Conservation (phyloP, 257 asterid species). For the Penstemon eatonii region DNA sequence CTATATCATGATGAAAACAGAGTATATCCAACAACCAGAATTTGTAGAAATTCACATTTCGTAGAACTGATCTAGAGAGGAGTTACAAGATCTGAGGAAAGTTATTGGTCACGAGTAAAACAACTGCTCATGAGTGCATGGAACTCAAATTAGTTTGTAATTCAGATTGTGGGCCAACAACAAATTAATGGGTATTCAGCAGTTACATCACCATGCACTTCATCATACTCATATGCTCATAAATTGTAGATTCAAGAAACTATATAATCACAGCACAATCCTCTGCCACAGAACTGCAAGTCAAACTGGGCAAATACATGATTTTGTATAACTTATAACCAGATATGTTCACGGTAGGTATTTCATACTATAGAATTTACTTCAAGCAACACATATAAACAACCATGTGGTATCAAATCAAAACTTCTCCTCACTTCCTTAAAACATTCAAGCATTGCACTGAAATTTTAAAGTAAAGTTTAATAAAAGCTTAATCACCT, state of each 20-base stretch:
- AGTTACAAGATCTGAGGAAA: too few relatives aligned
- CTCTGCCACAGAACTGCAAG: conserved; percentile 1
- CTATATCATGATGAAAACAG: too few relatives aligned
- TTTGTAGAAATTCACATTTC: too few relatives aligned
- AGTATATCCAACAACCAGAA: too few relatives aligned
- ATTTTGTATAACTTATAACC: not conserved
- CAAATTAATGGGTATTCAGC: not conserved
- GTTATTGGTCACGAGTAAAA: too few relatives aligned
- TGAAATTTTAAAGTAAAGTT: conserved; percentile 23
- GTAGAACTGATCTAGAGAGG: too few relatives aligned
- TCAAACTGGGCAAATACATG: not conserved
- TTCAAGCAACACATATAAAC: conserved; percentile 13
- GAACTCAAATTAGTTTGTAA: too few relatives aligned
- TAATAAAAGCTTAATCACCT: conserved; percentile 12
- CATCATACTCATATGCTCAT: not conserved
- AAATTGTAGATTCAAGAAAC: not conserved
- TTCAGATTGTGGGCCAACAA: not conserved
- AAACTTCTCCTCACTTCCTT: conserved; percentile 19
- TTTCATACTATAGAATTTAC: not conserved
- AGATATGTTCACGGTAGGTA: not conserved
- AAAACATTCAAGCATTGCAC: not conserved
- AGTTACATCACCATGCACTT: not conserved
- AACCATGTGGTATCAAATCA: conserved; percentile 9
- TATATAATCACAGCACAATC: not conserved
- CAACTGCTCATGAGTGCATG: too few relatives aligned